phyloP scores from a whole-genome alignment of 2,329 filamentous ascomycete species.

The Curvularia hawaiiensis region DNA sequence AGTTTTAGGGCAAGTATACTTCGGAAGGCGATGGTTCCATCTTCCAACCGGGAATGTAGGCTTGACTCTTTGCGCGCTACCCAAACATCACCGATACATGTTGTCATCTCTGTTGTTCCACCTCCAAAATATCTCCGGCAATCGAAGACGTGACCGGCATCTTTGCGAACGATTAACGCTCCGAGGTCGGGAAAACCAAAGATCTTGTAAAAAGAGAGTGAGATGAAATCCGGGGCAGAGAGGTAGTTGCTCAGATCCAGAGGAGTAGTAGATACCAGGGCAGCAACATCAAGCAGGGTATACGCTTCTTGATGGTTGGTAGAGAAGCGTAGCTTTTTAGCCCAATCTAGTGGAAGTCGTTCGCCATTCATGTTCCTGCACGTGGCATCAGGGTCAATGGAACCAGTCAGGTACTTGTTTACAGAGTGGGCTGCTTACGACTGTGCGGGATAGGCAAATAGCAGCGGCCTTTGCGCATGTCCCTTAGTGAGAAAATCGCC shows the following conservation, averaged over 20 bases:
- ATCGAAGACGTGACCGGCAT: conserved; percentile 61
- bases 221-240: conserved; percentile 77
- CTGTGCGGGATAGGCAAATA: conserved; percentile 85
- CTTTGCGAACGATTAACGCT: conserved; percentile 78
- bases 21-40: conserved; percentile 70
- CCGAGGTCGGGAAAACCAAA: conserved; percentile 95
- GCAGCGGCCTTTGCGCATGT: conserved; percentile 10
- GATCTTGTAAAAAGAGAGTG: conserved; percentile 91
- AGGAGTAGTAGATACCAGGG: conserved; percentile 66
- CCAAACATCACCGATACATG: conserved; percentile 58
- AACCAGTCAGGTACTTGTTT: background rate
- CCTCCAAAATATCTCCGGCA: conserved; percentile 69
- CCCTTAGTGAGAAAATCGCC: conserved; percentile 16
- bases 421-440: conserved; percentile 53
- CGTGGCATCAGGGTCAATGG: background rate
- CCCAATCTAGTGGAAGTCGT: conserved; percentile 71
- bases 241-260: conserved; percentile 62
- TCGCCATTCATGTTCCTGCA: conserved; percentile 77
- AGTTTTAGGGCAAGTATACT: conserved; percentile 66
- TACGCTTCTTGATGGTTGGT: conserved; percentile 58
- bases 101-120: conserved; percentile 65
- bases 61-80: conserved; percentile 59
- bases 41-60: conserved; percentile 67
- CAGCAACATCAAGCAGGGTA: conserved; percentile 73
- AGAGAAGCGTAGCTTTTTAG: conserved; percentile 24